Base-by-base conservation (phyloP, 148 eudicot species). In the Persicaria tinctoria region DNA sequence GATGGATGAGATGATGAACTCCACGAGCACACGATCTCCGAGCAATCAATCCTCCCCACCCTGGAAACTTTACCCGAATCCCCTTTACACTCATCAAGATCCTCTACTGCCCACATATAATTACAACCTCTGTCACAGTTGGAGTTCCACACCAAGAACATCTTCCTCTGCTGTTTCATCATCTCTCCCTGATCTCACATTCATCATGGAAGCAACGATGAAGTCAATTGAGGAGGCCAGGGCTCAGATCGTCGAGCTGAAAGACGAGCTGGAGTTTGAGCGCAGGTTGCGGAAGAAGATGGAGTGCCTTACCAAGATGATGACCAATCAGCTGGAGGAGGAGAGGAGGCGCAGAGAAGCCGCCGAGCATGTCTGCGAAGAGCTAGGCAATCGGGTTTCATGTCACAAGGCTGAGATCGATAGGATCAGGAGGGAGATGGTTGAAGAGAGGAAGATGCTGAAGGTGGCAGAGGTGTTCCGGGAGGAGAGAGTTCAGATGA, bases 1-100 rank as follows among this genome's bases (percentile, higher is more conserved):
- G 48, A 44, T 45, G 23, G 68, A 74, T 11, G 76, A 74, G 76
- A 68, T 73, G 59, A 56, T 68, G 74, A 66, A 51, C 68, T 49
- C 77, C 79, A 72, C 56, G 49, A 53, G 70, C 11, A 41, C 53
- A 60, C 68, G 27, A 60, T 60, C 68, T 60, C 27, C 10, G 20
- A 57, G 64, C 69, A 63, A 63, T 63, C 45, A 63, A 63, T 63
- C 69, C 45, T 32, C 70, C 78, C 84, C 91, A 83, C 85, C 83
- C 82, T 91, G 97, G 97, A 91, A 89, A 72, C 77, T 86, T 55
- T 91, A 91, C 80, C 83, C 87, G 38, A 91, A 91, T 78, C 97
- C 97, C 55, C 85, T 83, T 82, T 91, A 83, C 77, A 74, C 51
- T 46, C 63, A 84, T 64, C 78, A 76, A 5, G 78, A 79, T 46